A percentile compares a stretch with the other conserved stretches of the same genome.
Evolutionary conservation across 2,329 filamentous ascomycete species (phyloP).

Genomic region (Albifimbria verrucaria): DNA sequence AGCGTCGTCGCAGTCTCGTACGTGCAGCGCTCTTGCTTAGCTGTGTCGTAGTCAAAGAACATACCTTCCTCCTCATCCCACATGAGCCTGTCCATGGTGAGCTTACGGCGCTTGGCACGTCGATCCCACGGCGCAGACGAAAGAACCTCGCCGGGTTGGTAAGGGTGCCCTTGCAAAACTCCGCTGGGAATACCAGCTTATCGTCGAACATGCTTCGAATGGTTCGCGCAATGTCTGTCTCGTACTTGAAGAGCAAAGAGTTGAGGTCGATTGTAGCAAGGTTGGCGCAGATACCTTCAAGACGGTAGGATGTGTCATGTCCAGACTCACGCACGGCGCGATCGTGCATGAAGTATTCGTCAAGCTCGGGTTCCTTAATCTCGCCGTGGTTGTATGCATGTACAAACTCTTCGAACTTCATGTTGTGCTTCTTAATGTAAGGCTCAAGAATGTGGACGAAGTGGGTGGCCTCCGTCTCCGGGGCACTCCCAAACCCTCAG

Average conservation of each 20-base stretch:
- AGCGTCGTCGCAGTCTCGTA: constrained; percentile 95
- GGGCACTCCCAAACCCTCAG: constrained; percentile 78
- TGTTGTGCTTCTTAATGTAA: constrained; percentile 77
- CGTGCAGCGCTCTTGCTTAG: constrained; percentile 70
- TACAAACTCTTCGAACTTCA: constrained; percentile 83
- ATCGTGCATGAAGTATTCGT: constrained; percentile 95
- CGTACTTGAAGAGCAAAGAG: constrained; percentile 93
- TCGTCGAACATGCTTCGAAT: constrained; percentile 85
- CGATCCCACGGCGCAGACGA: constrained; percentile 89
- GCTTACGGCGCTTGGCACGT: constrained; percentile 77
- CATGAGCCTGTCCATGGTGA: constrained; percentile 85
- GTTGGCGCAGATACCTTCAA: constrained; percentile 84
- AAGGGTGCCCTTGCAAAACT: constrained; percentile 70
- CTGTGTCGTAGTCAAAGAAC: constrained; percentile 97
- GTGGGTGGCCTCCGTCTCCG: constrained; percentile 85
- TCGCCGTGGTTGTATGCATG: constrained; percentile 77
- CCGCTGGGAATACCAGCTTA: constrained; percentile 73
- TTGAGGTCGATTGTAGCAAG: constrained; percentile 94
- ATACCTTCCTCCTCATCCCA: constrained; percentile 92
- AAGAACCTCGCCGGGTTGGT: constrained; percentile 67
- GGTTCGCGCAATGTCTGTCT: constrained; percentile 83
- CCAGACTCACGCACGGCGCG: constrained; percentile 93
- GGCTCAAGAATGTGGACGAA: constrained; percentile 81
- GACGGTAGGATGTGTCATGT: constrained; percentile 91
- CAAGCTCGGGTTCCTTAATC: constrained; percentile 80